These are phyloP conservation scores for Marsdenia floribunda DNA, from an alignment of 257 asterid species.

Conservation along the genomic window DNA sequence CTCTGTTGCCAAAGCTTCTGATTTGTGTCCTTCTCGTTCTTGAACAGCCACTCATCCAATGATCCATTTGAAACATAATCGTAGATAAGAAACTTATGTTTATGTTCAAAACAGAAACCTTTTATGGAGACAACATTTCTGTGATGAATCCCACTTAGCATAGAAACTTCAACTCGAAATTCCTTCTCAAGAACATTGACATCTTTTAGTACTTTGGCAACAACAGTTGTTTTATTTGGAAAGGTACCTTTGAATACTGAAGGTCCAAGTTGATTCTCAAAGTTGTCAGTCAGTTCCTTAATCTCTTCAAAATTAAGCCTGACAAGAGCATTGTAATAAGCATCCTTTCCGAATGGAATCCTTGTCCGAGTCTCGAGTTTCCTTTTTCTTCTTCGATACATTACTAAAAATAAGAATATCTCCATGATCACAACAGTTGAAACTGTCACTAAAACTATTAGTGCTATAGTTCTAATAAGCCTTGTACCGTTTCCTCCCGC, in stretches of 20 bases:
- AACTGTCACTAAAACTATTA: slow-evolving; percentile 40
- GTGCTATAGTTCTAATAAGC: slow-evolving; percentile 35
- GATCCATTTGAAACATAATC: slow-evolving; percentile 58
- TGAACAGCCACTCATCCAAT: slow-evolving; percentile 46
- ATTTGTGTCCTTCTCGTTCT: slow-evolving; percentile 10
- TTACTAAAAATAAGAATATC: slow-evolving; percentile 31
- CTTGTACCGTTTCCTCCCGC: slow-evolving; percentile 27
- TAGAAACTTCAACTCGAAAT: slow-evolving; percentile 46
- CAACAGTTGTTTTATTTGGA: slow-evolving; percentile 38
- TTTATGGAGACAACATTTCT: slow-evolving; percentile 49
- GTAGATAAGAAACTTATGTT: slow-evolving; percentile 42
- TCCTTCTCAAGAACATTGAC: slow-evolving; percentile 48
- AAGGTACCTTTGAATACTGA: slow-evolving; percentile 47
- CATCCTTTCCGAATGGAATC: slow-evolving; percentile 54
- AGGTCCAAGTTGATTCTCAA: slow-evolving; percentile 35
- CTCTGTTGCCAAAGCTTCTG: slow-evolving; percentile 39
- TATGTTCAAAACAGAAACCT: slow-evolving; percentile 54
- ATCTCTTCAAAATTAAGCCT: slow-evolving; percentile 47
- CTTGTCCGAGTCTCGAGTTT: slow-evolving; percentile 29
- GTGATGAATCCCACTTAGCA: slow-evolving; percentile 57
- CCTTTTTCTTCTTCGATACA: slow-evolving; percentile 23
- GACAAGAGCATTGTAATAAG: slow-evolving; percentile 44
- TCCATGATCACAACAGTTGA: slow-evolving; percentile 33
- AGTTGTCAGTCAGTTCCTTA: slow-evolving; percentile 42
- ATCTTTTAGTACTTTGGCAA: slow-evolving; percentile 45